phyloP scores from a whole-genome alignment of 202 grass and related monocot species.

The Dendrocalamus latiflorus region DNA sequence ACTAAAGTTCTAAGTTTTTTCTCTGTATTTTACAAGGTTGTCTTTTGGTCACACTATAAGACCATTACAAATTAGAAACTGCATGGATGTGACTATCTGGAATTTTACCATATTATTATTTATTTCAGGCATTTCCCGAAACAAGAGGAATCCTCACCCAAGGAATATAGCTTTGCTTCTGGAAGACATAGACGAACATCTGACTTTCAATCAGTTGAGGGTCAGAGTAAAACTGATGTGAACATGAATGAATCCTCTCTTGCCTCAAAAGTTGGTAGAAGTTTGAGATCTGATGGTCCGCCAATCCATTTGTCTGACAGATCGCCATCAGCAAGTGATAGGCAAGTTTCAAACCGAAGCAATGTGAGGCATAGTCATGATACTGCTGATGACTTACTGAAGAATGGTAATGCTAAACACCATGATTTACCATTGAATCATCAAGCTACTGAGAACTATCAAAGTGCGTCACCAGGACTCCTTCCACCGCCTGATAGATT shows the following conservation, averaged over 20 bases:
- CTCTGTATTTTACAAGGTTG: not conserved
- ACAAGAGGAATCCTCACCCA: constrained; percentile 27
- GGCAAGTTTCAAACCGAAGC: constrained; percentile 14
- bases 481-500: constrained; percentile 19
- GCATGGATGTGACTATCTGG: not conserved
- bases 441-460: not conserved
- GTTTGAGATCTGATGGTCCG: constrained; percentile 22
- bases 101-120: not conserved
- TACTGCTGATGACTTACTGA: constrained; percentile 16
- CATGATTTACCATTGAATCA: not conserved
- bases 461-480: constrained; percentile 22
- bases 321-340: constrained; percentile 25
- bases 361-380: constrained; percentile 22
- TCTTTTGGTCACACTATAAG: not conserved
- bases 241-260: constrained; percentile 14
- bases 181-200: constrained; percentile 2
- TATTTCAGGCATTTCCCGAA: constrained; percentile 21
- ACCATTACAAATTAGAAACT: not conserved
- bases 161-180: constrained; percentile 9
- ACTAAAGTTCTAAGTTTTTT: not conserved
- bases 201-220: constrained; percentile 17
- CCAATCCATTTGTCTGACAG: constrained; percentile 32
- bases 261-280: constrained; percentile 22
- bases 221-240: constrained; percentile 8
- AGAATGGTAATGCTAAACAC: constrained; percentile 9